These are phyloP conservation scores for Blastocystis sp. DNA, from an alignment of 352 stramenopile genomes.

Conservation along the genomic window DNA sequence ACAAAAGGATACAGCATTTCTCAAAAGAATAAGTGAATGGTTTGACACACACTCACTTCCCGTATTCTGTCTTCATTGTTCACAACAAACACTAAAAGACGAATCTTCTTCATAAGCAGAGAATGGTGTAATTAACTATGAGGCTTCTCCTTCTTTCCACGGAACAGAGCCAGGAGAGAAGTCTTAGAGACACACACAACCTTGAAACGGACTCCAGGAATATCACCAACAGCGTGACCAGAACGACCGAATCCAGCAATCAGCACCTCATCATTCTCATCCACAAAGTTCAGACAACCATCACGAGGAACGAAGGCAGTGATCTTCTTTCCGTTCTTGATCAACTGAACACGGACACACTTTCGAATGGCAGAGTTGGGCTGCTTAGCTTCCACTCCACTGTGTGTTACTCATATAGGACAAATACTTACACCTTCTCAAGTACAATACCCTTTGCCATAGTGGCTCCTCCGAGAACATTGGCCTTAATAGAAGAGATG, in stretches of 20 bases:
- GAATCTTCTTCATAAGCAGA: constrained; percentile 37
- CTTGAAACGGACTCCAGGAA: constrained; percentile 99
- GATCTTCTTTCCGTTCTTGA: constrained; percentile 99
- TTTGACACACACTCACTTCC: not conserved
- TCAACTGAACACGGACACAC: constrained; percentile 98
- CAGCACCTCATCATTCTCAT: constrained; percentile 98
- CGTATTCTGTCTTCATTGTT: not conserved
- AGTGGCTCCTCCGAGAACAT: constrained; percentile 97
- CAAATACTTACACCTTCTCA: constrained; percentile 94
- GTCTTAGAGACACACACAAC: constrained; percentile 73
- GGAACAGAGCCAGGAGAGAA: constrained; percentile 95
- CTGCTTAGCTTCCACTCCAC: constrained; percentile 99
- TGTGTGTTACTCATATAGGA: constrained; percentile 66
- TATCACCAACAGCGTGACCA: constrained; percentile 99
- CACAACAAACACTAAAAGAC: not conserved
- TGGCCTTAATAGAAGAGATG: constrained; percentile 98
- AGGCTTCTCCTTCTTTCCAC: constrained; percentile 99
- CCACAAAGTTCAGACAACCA: constrained; percentile 99
- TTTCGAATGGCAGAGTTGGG: constrained; percentile 99
- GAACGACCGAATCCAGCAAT: constrained; percentile 98
- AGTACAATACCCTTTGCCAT: constrained; percentile 99
- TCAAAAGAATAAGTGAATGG: constrained; percentile 2
- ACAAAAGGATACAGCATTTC: constrained; percentile 18
- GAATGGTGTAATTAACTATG: constrained; percentile 82
- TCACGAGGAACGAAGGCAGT: constrained; percentile 98